Evolutionary conservation across 2,329 filamentous ascomycete species (phyloP), one percentile per base, ranked within the genome.

Genomic region (Septoria linicola): DNA sequence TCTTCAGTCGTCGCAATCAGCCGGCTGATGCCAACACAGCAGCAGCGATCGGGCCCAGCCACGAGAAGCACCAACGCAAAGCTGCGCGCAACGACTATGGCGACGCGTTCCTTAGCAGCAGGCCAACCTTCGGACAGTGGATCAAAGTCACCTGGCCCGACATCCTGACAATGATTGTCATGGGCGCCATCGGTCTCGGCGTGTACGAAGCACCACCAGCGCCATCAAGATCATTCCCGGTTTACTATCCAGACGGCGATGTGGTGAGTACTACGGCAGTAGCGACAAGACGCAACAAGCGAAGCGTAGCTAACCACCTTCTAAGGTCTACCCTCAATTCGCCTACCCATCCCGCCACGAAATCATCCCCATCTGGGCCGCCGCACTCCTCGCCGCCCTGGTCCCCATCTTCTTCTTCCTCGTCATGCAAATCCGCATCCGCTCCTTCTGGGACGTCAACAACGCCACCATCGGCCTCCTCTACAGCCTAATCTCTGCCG

Each of bases 361-460:
- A 61, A 85, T 88, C 63, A 68, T 89, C 5, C 85, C 86, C 19
- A 88, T 87, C 63, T 88, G 81, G 81, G 74, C 80, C 1, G 84
- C 85, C 8, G 85, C 85, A 1, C 68, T 89, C 14, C 73, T 89
- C 14, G 83, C 80, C 11, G 72, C 78, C 23, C 65, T 88, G 2
- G 72, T 89, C 19, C 85, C 87, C 7, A 84, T 89, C 61, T 66
- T 75, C 55, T 69, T 86, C 66, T 81, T 89, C 61, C 69, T 87
- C 2, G 59, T 83, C 47, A 79, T 83, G 71, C 85, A 89, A 68
- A 49, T 55, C 25, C 49, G 54, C 34, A 54, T 60, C 21, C 68
- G 72, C 47, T 70, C 66, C 52, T 74, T 75, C 65, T 73, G 70
- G 71, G 72, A 74, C 52, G 72, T 82, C 63, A 88, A 88, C 73